Evolutionary conservation across 352 stramenopile genomes (phyloP).

Genomic region (Discostella stelligera): DNA sequence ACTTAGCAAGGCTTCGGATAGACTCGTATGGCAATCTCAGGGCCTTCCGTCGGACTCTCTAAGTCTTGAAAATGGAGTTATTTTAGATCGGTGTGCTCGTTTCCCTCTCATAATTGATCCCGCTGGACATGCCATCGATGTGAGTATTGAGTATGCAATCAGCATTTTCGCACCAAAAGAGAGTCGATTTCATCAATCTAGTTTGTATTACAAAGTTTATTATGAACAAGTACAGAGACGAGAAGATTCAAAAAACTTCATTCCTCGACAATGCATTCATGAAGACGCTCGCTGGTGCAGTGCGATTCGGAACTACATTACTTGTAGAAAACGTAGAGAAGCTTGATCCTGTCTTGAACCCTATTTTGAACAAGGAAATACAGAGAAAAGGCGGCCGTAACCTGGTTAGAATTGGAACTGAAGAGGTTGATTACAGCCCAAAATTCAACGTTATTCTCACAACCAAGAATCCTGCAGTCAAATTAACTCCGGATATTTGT

Average conservation of each 20-base stretch:
- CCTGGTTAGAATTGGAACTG: conserved; percentile 91
- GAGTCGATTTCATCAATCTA: not conserved
- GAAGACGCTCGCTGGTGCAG: conserved; percentile 98
- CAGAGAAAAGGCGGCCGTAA: conserved; percentile 97
- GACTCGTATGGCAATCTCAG: conserved; percentile 90
- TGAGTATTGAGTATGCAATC: conserved; percentile 9
- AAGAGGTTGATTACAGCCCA: conserved; percentile 99
- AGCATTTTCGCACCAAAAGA: not conserved
- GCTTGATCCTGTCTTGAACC: conserved; percentile 99
- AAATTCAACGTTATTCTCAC: conserved; percentile 99
- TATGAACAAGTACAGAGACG: conserved; percentile 94
- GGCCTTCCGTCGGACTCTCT: conserved; percentile 96
- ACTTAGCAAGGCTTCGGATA: conserved; percentile 91
- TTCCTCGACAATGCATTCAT: conserved; percentile 99
- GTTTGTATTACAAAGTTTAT: conserved; percentile 85
- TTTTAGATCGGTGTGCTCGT: conserved; percentile 94
- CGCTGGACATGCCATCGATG: conserved; percentile 93
- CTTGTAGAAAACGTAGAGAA: conserved; percentile 99
- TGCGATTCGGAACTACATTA: conserved; percentile 98
- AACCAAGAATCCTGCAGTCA: conserved; percentile 95
- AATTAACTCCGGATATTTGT: conserved; percentile 98
- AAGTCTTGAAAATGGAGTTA: conserved; percentile 99
- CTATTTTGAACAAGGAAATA: conserved; percentile 98
- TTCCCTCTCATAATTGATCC: conserved; percentile 99
- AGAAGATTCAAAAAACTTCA: conserved; percentile 96